Evolutionary conservation across 106 monocot genomes (phyloP), one percentile per base, ranked within the genome.

Genomic region (Dioscorea dumetorum): DNA sequence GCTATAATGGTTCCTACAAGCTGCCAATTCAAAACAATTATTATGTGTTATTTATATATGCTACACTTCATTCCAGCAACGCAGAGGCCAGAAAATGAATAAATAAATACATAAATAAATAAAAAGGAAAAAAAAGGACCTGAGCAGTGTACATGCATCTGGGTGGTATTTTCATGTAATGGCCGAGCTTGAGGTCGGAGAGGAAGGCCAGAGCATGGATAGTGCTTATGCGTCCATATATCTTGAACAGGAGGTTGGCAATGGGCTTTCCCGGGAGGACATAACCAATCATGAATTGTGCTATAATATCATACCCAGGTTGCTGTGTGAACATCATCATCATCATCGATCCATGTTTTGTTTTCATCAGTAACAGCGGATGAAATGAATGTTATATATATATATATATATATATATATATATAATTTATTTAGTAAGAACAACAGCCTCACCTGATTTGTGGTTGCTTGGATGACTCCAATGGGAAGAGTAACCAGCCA

Each of bases 161-260:
- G 2, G 94, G 94, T 17, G 94, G 94, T 58, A 94, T 90, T 68
- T 94, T 94, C 94, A 94, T 94, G 81, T 94, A 94, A 60, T 94
- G 90, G 2, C 94, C 94, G 21, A 94, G 85, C 82, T 94, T 94
- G 66, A 94, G 81, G 68, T 94, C 94, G 2, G 90, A 82, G 5
- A 94, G 85, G 67, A 94, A 94, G 32, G 90, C 83, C 2, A 94
- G 81, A 0, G 94, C 94, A 67, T 94, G 94, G 62, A 94, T 67
- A 13, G 87, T 91, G 81, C 94, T 94, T 48, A 91, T 94, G 21
- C 90, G 71, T 2, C 94, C 94, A 33, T 94, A 94, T 24, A 94
- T 94, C 71, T 94, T 90, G 78, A 94, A 94, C 5, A 90, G 76
- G 11, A 94, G 72, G 58, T 94, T 94, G 13, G 87, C 94, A 41